A percentile compares a stretch with the other conserved stretches of the same genome.
phyloP scores from a whole-genome alignment of 2,329 filamentous ascomycete species.

The Aplosporella prunicola region DNA sequence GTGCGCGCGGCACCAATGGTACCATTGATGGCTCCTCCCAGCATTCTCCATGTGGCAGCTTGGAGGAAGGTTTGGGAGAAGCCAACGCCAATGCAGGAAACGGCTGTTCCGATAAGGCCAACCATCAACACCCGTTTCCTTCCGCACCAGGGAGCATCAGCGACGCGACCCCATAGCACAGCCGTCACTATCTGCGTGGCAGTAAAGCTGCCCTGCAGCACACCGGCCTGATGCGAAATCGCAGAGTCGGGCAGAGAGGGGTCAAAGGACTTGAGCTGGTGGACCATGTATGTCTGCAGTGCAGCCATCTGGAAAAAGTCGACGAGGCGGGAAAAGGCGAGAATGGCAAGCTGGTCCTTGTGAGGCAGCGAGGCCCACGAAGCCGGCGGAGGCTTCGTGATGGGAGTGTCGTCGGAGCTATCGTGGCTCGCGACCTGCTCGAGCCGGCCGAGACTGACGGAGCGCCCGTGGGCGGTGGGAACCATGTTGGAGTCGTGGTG shows the following conservation, averaged over 20 bases:
- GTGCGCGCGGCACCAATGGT: conserved; percentile 33
- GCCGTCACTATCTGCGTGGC: conserved; percentile 34
- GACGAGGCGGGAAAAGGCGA: conserved; percentile 32
- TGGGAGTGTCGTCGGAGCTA: conserved; percentile 9
- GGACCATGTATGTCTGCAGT: conserved; percentile 36
- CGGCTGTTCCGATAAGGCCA: conserved; percentile 29
- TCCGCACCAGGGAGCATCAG: conserved; percentile 36
- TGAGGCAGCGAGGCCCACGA: conserved; percentile 34
- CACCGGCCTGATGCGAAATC: conserved; percentile 34
- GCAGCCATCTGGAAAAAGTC: conserved; percentile 38
- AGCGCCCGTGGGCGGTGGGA: conserved; percentile 3
- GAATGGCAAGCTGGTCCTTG: conserved; percentile 32
- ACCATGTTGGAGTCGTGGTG: not conserved
- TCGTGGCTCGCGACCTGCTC: conserved; percentile 8
- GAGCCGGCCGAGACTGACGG: conserved; percentile 8
- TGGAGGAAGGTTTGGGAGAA: conserved; percentile 31
- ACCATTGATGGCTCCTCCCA: conserved; percentile 33
- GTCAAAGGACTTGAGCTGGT: conserved; percentile 34
- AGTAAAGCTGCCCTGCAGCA: conserved; percentile 34
- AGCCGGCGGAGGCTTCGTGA: conserved; percentile 9
- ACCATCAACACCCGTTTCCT: conserved; percentile 32
- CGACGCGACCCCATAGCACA: conserved; percentile 33
- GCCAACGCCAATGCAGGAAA: conserved; percentile 31
- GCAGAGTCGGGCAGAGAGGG: conserved; percentile 37
- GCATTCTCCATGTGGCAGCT: conserved; percentile 31